Evolutionary conservation across 192 early-diverging fungal genomes (phyloP), one percentile per base, ranked within the genome.

Genomic region (Coemansia sp.): DNA sequence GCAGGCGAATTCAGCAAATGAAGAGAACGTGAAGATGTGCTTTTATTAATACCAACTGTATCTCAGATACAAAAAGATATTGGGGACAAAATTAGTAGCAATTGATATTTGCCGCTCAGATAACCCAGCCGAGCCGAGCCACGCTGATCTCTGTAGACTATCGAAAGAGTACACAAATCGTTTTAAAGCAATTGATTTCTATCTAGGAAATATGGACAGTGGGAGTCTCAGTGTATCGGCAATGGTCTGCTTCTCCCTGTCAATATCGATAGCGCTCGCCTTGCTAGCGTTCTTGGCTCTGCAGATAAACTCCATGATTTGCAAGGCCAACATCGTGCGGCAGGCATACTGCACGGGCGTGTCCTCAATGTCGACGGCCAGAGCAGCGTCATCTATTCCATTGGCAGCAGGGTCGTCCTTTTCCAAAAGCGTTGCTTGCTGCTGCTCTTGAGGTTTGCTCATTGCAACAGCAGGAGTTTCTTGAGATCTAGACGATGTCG

Each of bases 301-400:
- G 45, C 32, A 23, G 7, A 82, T 32, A 69, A 70, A 82, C 66
- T 82, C 80, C 15, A 70, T 67, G 21, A 82, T 82, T 60, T 82
- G 80, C 32, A 82, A 57, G n/a, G 80, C 80, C 63, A 82, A 63
- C n/a, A 73, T 77, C 6, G 71, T 66, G 5, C 80, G 80, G 46
- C 80, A 82, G 15, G 80, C 75, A 44, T 82, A 77, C 51, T 82
- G 80, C 21, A 82, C 75, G 17, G 80, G 80, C 11, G 80, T 82
- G n/a, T 82, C 80, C 61, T 82, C 80, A 45, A 82, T 82, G 11
- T 76, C 80, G 31, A 82, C 75, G 4, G 69, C 75, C 39, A 77
- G 45, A 27, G 72, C 23, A 12, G 69, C 38, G 17, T 73, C 74
- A 12, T 63, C 67, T 1, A 32, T 15, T 15, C 55, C 25, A 15